Evolutionary conservation across 306 rosid species (phyloP).

Genomic region (Rubus parviflorus): DNA sequence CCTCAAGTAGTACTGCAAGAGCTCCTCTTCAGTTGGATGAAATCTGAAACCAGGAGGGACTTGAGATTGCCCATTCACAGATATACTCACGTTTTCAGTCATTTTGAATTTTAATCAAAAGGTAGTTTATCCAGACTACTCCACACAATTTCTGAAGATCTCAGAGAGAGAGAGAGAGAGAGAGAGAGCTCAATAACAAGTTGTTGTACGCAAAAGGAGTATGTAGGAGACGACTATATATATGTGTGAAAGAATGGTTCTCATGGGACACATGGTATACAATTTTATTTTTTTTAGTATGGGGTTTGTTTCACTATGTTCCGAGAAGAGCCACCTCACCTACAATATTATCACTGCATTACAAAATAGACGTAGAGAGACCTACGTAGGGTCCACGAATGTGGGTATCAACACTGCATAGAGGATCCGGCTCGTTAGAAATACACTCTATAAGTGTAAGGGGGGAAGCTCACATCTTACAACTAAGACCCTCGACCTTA

Average conservation of each 20-base stretch:
- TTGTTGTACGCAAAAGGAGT: conserved; percentile 43
- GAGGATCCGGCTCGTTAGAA: conserved; percentile 34
- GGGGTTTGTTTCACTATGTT: conserved; percentile 38
- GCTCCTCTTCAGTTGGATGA: conserved; percentile 89
- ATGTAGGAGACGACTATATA: conserved; percentile 54
- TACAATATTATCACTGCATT: conserved; percentile 19
- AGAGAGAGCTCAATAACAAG: conserved; percentile 18
- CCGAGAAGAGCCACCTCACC: conserved; percentile 48
- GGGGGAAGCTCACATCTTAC: conserved; percentile 64
- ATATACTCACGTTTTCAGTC: conserved; percentile 66
- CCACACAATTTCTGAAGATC: not conserved
- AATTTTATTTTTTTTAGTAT: conserved; percentile 17
- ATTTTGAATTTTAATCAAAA: not conserved
- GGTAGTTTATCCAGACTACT: not conserved
- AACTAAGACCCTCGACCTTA: conserved; percentile 82
- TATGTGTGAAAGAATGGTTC: conserved; percentile 27
- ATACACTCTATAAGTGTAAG: conserved; percentile 38
- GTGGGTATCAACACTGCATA: conserved; percentile 30
- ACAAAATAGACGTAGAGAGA: conserved; percentile 32
- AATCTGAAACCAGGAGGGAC: conserved; percentile 93
- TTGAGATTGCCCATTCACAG: conserved; percentile 87
- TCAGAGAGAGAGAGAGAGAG: conserved; percentile 18
- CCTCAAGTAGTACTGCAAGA: conserved; percentile 75
- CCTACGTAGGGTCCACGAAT: conserved; percentile 43
- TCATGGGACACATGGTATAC: conserved; percentile 11